These are phyloP conservation scores for Ogataea philodendri DNA, from an alignment of 805 yeast species.

Conservation along the genomic window DNA sequence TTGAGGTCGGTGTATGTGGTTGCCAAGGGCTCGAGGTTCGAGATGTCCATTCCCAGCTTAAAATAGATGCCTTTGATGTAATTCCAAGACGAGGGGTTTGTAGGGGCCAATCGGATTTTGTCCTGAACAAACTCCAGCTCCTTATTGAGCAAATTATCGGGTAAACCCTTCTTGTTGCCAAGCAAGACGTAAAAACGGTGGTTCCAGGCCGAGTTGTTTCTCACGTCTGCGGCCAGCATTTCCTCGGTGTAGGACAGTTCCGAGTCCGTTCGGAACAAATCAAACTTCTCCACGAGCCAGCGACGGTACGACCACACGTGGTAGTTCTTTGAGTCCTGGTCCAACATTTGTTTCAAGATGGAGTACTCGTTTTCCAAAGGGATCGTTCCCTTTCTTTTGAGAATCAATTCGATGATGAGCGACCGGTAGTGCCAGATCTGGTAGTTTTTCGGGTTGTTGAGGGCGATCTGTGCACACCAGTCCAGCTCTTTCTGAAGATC, in stretches of 20 bases:
- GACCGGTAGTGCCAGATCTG: constrained; percentile 97
- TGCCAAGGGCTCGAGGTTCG: constrained; percentile 46
- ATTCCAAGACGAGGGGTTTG: constrained; percentile 84
- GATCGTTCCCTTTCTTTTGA: constrained; percentile 27
- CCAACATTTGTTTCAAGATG: constrained; percentile 63
- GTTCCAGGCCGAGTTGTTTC: constrained; percentile 93
- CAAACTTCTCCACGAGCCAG: constrained; percentile 69
- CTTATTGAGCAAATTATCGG: constrained; percentile 21
- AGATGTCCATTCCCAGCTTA: constrained; percentile 28
- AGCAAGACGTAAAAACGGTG: constrained; percentile 66
- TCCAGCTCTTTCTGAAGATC: constrained; percentile 55
- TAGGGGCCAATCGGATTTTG: constrained; percentile 62
- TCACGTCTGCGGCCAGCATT: constrained; percentile 58
- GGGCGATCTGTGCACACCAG: constrained; percentile 77
- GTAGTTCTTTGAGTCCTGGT: constrained; percentile 83
- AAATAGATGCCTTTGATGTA: constrained; percentile 62
- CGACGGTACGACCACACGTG: constrained; percentile 94
- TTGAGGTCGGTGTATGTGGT: constrained; percentile 37
- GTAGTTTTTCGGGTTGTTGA: constrained; percentile 83
- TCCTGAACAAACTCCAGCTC: constrained; percentile 56
- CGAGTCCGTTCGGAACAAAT: constrained; percentile 39
- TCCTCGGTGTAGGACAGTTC: constrained; percentile 53
- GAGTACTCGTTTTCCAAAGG: constrained; percentile 59
- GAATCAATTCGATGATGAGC: constrained; percentile 44
- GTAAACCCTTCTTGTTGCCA: constrained; percentile 20